Percentiles rank a stretch among this genome's conserved stretches.
These are phyloP conservation scores for Salix purpurea DNA, from an alignment of 345 rosid genomes.

Conservation along the genomic window DNA sequence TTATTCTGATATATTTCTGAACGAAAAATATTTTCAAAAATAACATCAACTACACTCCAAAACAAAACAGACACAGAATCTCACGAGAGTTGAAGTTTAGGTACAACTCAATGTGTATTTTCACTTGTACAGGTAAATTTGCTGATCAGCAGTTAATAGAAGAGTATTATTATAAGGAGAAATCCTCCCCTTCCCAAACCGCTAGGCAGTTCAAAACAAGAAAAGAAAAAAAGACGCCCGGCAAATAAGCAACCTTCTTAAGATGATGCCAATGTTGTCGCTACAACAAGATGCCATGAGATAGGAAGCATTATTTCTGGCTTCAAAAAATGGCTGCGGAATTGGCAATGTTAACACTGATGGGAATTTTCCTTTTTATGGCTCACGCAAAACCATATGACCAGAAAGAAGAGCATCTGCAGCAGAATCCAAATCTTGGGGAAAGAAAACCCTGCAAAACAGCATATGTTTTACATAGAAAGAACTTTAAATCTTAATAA, in stretches of 20 bases:
- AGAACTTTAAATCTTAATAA: not conserved
- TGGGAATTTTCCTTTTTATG: not conserved
- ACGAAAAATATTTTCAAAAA: too few species aligned
- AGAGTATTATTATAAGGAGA: not conserved
- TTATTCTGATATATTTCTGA: too few species aligned
- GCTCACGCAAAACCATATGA: not conserved
- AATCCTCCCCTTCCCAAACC: not conserved
- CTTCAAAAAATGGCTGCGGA: not conserved
- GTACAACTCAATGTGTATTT: not conserved
- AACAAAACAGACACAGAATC: too few species aligned
- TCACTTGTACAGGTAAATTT: not conserved
- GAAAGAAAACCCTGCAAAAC: slow-evolving; percentile 85
- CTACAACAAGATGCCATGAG: not conserved
- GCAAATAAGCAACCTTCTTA: not conserved
- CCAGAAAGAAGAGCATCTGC: slow-evolving; percentile 72
- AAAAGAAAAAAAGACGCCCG: too few species aligned
- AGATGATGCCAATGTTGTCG: not conserved
- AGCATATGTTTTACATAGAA: not conserved
- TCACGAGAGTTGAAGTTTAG: too few species aligned
- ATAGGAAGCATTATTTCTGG: not conserved
- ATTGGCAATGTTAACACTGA: too few species aligned
- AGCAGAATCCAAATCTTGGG: slow-evolving; percentile 72
- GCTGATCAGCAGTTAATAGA: not conserved
- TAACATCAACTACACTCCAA: too few species aligned
- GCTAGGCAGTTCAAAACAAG: not conserved